Conservation (phyloP, 768 basidiomycete genomes). For the Strobilomyces confusus region DNA sequence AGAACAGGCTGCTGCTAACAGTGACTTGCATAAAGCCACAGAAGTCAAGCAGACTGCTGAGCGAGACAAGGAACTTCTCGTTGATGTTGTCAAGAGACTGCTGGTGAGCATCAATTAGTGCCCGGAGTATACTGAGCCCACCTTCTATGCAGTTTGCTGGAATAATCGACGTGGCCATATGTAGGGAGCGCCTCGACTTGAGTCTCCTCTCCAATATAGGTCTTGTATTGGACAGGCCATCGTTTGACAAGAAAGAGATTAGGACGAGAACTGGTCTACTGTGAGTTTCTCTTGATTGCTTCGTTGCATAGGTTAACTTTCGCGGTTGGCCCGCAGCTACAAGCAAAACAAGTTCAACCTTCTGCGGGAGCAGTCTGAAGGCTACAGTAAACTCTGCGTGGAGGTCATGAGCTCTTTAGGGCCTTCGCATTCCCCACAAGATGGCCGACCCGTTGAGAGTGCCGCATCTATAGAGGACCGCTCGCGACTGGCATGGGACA, state of each 20-base stretch:
- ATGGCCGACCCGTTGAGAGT: conserved; percentile 63
- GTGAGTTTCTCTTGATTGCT: conserved; percentile 42
- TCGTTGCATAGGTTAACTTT: not conserved
- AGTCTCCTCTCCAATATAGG: conserved; percentile 58
- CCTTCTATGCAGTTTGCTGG: conserved; percentile 44
- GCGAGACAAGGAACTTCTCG: conserved; percentile 59
- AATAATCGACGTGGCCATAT: conserved; percentile 56
- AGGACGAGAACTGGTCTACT: conserved; percentile 76
- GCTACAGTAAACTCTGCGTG: conserved; percentile 87
- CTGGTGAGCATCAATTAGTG: conserved; percentile 39
- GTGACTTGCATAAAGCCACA: conserved; percentile 32
- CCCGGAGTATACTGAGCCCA: not conserved
- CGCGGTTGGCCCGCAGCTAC: conserved; percentile 53
- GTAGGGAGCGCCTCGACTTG: conserved; percentile 73
- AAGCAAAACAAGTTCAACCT: conserved; percentile 99
- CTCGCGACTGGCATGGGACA: conserved; percentile 72
- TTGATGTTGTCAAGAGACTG: conserved; percentile 54
- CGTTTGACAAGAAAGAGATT: conserved; percentile 76
- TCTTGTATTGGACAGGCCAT: conserved; percentile 61
- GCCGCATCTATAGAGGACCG: conserved; percentile 56
- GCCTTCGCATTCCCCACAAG: conserved; percentile 63
- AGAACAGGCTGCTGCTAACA: conserved; percentile 21
- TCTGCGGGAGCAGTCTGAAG: conserved; percentile 94
- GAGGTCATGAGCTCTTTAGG: conserved; percentile 79
- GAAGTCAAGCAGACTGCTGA: conserved; percentile 53